phyloP scores from a whole-genome alignment of 495 filamentous ascomycete species.

The Penicillium nucicola region DNA sequence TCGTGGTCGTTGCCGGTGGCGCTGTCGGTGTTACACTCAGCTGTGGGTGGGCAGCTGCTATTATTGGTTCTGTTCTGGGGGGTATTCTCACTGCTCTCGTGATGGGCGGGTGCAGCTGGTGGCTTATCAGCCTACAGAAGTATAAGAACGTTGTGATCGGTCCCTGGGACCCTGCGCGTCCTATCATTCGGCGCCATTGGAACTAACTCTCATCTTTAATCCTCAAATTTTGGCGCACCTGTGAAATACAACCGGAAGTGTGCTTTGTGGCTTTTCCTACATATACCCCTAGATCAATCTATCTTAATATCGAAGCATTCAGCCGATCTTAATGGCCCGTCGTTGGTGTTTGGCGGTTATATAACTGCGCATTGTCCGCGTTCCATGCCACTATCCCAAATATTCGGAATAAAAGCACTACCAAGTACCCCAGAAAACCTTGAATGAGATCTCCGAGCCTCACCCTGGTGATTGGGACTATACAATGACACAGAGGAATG shows the following conservation, averaged over 20 bases:
- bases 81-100: constrained; percentile 64
- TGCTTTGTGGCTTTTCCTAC: constrained; percentile 1
- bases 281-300: constrained; percentile 28
- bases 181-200: constrained; percentile 64
- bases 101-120: constrained; percentile 96
- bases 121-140: constrained; percentile 94
- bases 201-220: constrained; percentile 34
- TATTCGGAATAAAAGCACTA: not conserved
- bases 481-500: constrained; percentile 17
- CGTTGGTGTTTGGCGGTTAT: not conserved
- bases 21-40: constrained; percentile 72
- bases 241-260: constrained; percentile 19
- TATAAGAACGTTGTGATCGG: constrained; percentile 99
- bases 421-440: not conserved
- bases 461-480: not conserved
- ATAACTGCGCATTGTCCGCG: not conserved
- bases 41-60: constrained; percentile 71
- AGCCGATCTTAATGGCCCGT: not conserved
- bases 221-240: constrained; percentile 2
- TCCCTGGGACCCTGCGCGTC: constrained; percentile 94
- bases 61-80: constrained; percentile 71
- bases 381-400: not conserved
- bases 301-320: not conserved
- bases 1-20: constrained; percentile 74
- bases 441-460: not conserved